Evolutionary conservation across 805 yeast genomes (phyloP).

Genomic region (Wickerhamomyces pijperi): DNA sequence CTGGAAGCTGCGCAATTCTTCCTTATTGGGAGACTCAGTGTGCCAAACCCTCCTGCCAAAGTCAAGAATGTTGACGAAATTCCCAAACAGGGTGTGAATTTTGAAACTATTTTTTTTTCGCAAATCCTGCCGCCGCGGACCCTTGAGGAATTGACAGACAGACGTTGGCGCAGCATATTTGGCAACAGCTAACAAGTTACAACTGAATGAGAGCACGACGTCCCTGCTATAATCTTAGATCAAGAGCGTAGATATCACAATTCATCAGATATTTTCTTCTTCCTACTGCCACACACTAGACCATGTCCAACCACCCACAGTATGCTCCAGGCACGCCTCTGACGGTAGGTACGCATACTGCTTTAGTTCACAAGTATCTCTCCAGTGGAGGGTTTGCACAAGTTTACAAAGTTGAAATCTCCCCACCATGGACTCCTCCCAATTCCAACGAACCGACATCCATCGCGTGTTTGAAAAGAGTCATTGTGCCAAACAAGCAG

Average conservation of each 20-base stretch:
- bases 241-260: too few relatives aligned
- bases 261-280: too few relatives aligned
- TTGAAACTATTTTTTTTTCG: neutral
- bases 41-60: too few relatives aligned
- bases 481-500: slow-evolving; percentile 86
- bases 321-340: slow-evolving; percentile 68
- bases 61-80: too few relatives aligned
- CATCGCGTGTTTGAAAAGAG: slow-evolving; percentile 82
- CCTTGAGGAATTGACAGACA: too few relatives aligned
- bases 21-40: too few relatives aligned
- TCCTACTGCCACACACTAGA: too few relatives aligned
- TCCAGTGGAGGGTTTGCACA: slow-evolving; percentile 95
- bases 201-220: too few relatives aligned
- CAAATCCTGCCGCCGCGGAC: too few relatives aligned
- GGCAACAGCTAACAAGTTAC: too few relatives aligned
- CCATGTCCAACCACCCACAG: neutral
- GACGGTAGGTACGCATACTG: slow-evolving; percentile 76
- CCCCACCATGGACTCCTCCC: slow-evolving; percentile 25
- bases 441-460: slow-evolving; percentile 34
- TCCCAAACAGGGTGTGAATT: neutral
- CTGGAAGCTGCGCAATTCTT: neutral
- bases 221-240: too few relatives aligned
- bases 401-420: slow-evolving; percentile 70
- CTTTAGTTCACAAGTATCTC: slow-evolving; percentile 56
- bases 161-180: too few relatives aligned